These are phyloP conservation scores for Dactylellina sp. DNA, from an alignment of 2,329 filamentous ascomycete species.

Conservation along the genomic window DNA sequence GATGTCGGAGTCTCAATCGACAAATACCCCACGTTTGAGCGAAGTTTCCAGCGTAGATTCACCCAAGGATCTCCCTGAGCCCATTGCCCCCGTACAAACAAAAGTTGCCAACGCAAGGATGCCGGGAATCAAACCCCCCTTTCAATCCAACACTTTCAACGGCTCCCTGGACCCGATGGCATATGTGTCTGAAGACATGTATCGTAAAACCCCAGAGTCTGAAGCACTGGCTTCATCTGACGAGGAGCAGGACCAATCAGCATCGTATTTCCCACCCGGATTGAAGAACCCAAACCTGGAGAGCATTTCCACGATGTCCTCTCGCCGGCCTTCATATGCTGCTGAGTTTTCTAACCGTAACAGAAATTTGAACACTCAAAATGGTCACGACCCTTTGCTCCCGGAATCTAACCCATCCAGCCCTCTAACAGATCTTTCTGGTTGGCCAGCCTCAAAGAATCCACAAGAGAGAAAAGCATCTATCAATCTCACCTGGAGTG, in stretches of 20 bases:
- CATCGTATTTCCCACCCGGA: constrained; percentile 67
- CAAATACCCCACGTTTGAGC: constrained; percentile 60
- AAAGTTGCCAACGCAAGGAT: constrained; percentile 54
- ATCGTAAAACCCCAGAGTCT: constrained; percentile 88
- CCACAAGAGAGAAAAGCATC: constrained; percentile 67
- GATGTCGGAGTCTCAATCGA: constrained; percentile 57
- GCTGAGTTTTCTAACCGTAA: constrained; percentile 78
- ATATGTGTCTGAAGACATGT: constrained; percentile 54
- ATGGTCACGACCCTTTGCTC: constrained; percentile 80
- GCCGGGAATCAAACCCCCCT: constrained; percentile 52
- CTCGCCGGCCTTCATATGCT: constrained; percentile 83
- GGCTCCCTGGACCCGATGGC: constrained; percentile 54
- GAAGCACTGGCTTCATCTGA: constrained; percentile 94
- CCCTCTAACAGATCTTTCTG: constrained; percentile 74
- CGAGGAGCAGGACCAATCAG: constrained; percentile 80
- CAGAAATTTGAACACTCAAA: constrained; percentile 76
- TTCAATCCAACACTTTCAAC: constrained; percentile 51
- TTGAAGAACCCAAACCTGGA: constrained; percentile 69
- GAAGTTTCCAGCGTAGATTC: constrained; percentile 60
- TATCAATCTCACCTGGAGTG: constrained; percentile 66
- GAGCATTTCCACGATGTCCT: constrained; percentile 63
- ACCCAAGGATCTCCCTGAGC: constrained; percentile 59
- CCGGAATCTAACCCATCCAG: constrained; percentile 84
- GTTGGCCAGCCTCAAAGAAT: constrained; percentile 68
- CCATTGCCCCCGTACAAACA: constrained; percentile 47